These are phyloP conservation scores for Juglanconis sp. DNA, from an alignment of 2,329 filamentous ascomycete species.

Conservation along the genomic window DNA sequence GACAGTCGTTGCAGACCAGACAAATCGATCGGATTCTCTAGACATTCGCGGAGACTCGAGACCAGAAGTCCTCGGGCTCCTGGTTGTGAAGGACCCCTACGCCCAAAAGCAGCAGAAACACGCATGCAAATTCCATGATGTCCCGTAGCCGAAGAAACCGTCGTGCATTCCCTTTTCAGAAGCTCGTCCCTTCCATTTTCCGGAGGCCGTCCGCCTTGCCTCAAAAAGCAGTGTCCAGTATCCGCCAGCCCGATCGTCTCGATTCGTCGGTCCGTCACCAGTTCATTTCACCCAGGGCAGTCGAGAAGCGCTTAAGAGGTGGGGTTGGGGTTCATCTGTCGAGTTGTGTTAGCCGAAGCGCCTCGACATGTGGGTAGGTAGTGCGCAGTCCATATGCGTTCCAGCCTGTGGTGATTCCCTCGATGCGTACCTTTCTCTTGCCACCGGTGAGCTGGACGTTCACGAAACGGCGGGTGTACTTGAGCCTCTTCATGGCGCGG, in stretches of 20 bases:
- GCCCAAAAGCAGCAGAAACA: constrained; percentile 17
- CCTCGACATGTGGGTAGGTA: not conserved
- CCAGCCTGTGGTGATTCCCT: not conserved
- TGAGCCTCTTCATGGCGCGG: constrained; percentile 90
- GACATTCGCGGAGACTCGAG: constrained; percentile 17
- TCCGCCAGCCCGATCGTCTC: constrained; percentile 14
- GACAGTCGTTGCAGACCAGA: constrained; percentile 6
- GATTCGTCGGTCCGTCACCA: constrained; percentile 9
- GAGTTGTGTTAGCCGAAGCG: constrained; percentile 4
- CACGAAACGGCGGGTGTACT: constrained; percentile 94
- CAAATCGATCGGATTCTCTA: constrained; percentile 19
- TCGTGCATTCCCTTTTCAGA: constrained; percentile 3
- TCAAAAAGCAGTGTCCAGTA: constrained; percentile 8
- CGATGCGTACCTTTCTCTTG: constrained; percentile 82
- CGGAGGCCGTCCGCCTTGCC: constrained; percentile 4
- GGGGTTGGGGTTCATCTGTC: constrained; percentile 21
- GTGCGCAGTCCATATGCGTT: not conserved
- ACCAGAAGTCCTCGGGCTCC: constrained; percentile 17
- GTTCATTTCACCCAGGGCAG: constrained; percentile 13
- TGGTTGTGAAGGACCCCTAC: constrained; percentile 12
- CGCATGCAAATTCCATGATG: constrained; percentile 17
- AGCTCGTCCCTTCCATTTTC: constrained; percentile 14
- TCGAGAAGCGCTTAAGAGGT: constrained; percentile 15
- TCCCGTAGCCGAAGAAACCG: constrained; percentile 11
- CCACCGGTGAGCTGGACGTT: constrained; percentile 95